A percentile compares a stretch with the other conserved stretches of the same genome.
Conservation (phyloP, 2,329 filamentous ascomycete genomes). For the Sclerotinia glacialis region DNA sequence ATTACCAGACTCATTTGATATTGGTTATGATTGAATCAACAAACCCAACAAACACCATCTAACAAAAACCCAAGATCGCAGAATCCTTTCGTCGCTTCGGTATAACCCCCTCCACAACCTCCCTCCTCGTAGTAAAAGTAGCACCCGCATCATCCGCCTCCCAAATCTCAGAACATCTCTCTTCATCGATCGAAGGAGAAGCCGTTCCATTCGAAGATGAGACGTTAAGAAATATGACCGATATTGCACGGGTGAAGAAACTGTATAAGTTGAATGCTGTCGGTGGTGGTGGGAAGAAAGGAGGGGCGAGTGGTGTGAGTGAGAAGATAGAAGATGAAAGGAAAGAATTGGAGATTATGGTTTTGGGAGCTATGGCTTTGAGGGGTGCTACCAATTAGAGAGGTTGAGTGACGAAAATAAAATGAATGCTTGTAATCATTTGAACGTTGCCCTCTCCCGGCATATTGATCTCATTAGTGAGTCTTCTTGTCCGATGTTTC, state of each 20-base stretch:
- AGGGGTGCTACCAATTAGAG: conserved; percentile 49
- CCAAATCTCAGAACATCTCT: conserved; percentile 58
- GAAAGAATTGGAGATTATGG: conserved; percentile 62
- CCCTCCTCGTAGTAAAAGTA: conserved; percentile 78
- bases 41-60: background rate
- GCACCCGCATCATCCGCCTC: conserved; percentile 52
- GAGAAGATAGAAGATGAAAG: conserved; percentile 41
- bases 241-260: conserved; percentile 71
- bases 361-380: conserved; percentile 76
- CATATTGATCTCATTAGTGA: background rate
- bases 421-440: background rate
- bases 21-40: rapidly evolving
- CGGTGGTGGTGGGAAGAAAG: conserved; percentile 29
- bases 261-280: conserved; percentile 76
- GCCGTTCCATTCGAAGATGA: conserved; percentile 60
- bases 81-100: conserved; percentile 90
- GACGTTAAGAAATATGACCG: conserved; percentile 56
- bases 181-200: conserved; percentile 58
- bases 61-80: conserved; percentile 61
- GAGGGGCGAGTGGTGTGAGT: conserved; percentile 13
- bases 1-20: background rate
- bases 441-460: no score
- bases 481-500: background rate
- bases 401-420: background rate
- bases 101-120: conserved; percentile 65